phyloP scores from a whole-genome alignment of 202 grass and related monocot species.

The Alloteropsis angusta region DNA sequence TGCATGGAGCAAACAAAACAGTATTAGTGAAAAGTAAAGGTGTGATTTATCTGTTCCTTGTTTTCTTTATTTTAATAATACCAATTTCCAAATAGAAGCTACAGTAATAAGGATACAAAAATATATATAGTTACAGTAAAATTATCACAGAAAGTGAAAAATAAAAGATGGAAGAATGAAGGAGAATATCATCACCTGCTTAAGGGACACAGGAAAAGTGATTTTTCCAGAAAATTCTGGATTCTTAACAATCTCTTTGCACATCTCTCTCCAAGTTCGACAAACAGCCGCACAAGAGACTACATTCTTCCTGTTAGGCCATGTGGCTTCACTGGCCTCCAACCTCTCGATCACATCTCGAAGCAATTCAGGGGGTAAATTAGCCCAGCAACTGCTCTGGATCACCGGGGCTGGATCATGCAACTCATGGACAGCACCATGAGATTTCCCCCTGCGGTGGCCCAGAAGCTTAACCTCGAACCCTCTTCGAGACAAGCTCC shows the following conservation, averaged over 20 bases:
- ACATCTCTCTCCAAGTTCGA: conserved; percentile 64
- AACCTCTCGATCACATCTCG: conserved; percentile 62
- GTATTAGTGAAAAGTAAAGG: conserved; percentile 25
- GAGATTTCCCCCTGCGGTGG: conserved; percentile 62
- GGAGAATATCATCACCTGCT: conserved; percentile 50
- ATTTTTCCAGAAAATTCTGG: conserved; percentile 61
- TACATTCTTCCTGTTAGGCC: conserved; percentile 63
- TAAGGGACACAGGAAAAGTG: conserved; percentile 70
- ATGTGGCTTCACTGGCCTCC: conserved; percentile 58
- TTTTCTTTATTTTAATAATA: background rate
- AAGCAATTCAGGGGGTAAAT: conserved; percentile 62
- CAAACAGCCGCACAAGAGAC: conserved; percentile 61
- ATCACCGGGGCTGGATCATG: conserved; percentile 39
- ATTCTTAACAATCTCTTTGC: conserved; percentile 65
- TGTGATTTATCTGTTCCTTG: background rate
- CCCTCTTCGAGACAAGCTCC: conserved; percentile 74
- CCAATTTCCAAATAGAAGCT: background rate
- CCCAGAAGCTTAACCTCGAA: conserved; percentile 66
- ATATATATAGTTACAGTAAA: background rate
- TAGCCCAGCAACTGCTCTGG: conserved; percentile 62
- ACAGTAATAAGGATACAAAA: background rate
- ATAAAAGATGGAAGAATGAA: background rate
- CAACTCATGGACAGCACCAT: conserved; percentile 56
- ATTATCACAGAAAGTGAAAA: background rate
- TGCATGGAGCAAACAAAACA: conserved; percentile 25